Base-by-base conservation (phyloP, 2,329 filamentous ascomycete species). In the Chrysosphaeria jannelii region DNA sequence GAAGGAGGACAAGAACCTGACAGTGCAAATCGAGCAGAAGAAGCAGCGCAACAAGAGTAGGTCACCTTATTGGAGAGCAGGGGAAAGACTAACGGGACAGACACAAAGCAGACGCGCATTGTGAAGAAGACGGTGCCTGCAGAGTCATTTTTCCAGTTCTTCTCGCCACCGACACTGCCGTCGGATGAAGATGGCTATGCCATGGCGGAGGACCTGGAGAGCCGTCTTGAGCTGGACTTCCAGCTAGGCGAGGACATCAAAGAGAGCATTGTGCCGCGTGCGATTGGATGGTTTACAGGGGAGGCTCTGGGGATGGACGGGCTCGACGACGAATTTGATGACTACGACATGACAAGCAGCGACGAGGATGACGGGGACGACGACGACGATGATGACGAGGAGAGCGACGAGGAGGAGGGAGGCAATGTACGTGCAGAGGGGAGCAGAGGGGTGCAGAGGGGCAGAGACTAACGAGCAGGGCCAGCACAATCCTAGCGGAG, bases 131-230 rank as follows among this genome's bases (percentile, higher is more conserved):
- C 81, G 2, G 85, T 97, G 22, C 85, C 85, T 18, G 93, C 81
- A 28, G 85, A 91, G 46, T 93, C 85, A 3, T 97, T 97, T 59
- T 78, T 78, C 64, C 90, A 90, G 59, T 91, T 91, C 64, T 97
- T 97, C 56, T 78, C 78, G 25, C 85, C 85, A 13, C 88, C 85
- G 22, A 75, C 75, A 49, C 69, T 76, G 29, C 85, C 76, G 14
- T 56, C 53, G 23, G 71, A 70, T 53, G 51, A 56, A 5, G 71
- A 74, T 23, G 57, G 64, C 17, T 69, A 81, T 34, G 66, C 71
- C 29, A n/a, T n/a, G n/a, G 65, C 70, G 26, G 71, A 68, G 24
- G 85, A 97, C 43, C 89, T 97, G 24, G 85, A 97, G 54, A 79
- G 90, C 49, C 79, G 85, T 32, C 63, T 97, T 27, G 85, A 97